Percentiles rank a stretch among this genome's conserved stretches.
Evolutionary conservation across 78 protist species (phyloP).

Genomic region (Creolimax fragrantissima): DNA sequence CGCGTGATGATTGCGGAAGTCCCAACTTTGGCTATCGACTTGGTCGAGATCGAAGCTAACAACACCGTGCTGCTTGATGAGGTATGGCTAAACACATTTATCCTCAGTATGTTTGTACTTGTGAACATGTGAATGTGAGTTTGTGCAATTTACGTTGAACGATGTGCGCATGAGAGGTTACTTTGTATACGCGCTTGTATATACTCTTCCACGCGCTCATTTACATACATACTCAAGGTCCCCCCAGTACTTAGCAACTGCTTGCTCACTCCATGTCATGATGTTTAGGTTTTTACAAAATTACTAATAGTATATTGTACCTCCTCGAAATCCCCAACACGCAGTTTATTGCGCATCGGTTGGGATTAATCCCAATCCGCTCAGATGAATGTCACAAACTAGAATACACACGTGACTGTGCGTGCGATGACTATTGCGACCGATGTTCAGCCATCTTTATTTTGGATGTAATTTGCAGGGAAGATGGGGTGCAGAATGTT

Average conservation of each 20-base stretch:
- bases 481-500: background rate
- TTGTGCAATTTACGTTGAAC: no score
- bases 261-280: background rate
- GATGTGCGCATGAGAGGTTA: no score
- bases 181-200: no score
- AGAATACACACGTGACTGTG: constrained; percentile 47
- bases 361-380: constrained; percentile 78
- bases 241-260: no score
- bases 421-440: constrained; percentile 8
- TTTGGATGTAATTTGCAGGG: constrained; percentile 19
- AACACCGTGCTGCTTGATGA: constrained; percentile 74
- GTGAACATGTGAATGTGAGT: constrained; percentile 26
- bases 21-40: constrained; percentile 60
- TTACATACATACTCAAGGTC: background rate
- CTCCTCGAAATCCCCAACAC: background rate
- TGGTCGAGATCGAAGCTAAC: constrained; percentile 62
- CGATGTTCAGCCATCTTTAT: constrained; percentile 21
- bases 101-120: background rate
- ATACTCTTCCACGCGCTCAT: no score
- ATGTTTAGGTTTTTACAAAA: background rate
- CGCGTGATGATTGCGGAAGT: constrained; percentile 80
- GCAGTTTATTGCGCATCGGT: constrained; percentile 70
- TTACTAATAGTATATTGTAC: background rate
- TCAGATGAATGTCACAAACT: background rate
- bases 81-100: background rate